Percentiles rank a stretch among this genome's conserved stretches.
Evolutionary conservation across 2,329 filamentous ascomycete species (phyloP).

Genomic region (Monilinia fructicola): DNA sequence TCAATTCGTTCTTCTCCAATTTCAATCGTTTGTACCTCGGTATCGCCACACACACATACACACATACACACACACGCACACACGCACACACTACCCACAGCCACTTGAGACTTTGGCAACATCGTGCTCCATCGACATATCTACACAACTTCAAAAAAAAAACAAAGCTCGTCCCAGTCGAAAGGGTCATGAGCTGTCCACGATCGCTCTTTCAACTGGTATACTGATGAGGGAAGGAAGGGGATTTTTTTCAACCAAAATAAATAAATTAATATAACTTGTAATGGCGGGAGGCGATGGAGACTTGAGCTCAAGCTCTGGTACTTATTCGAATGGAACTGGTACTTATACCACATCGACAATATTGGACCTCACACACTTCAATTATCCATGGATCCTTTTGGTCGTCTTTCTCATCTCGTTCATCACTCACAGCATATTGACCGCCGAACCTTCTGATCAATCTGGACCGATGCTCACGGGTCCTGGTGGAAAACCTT

Average conservation of each 20-base stretch:
- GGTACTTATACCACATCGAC: slow-evolving; percentile 21
- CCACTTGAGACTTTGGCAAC: not conserved
- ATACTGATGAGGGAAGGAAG: slow-evolving; percentile 39
- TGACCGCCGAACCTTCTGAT: slow-evolving; percentile 46
- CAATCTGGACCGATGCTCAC: slow-evolving; percentile 48
- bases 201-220: slow-evolving; percentile 31
- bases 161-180: slow-evolving; percentile 13
- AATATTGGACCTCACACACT: slow-evolving; percentile 39
- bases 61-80: no score
- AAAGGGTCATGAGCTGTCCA: slow-evolving; percentile 28
- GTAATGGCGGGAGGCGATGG: slow-evolving; percentile 38
- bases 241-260: slow-evolving; percentile 24
- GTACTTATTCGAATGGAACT: slow-evolving; percentile 27
- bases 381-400: slow-evolving; percentile 61
- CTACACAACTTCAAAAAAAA: not conserved
- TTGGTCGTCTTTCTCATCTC: slow-evolving; percentile 62
- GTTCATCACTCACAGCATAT: slow-evolving; percentile 61
- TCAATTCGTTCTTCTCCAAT: not conserved
- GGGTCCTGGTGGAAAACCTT: slow-evolving; percentile 85
- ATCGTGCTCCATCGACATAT: slow-evolving; percentile 1
- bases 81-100: not conserved
- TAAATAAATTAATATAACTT: slow-evolving; percentile 28
- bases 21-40: slow-evolving; percentile 17
- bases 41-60: slow-evolving; percentile 3
- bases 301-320: slow-evolving; percentile 32